Evolutionary conservation across 148 eudicot species (phyloP).

Genomic region (Cornus controversa): DNA sequence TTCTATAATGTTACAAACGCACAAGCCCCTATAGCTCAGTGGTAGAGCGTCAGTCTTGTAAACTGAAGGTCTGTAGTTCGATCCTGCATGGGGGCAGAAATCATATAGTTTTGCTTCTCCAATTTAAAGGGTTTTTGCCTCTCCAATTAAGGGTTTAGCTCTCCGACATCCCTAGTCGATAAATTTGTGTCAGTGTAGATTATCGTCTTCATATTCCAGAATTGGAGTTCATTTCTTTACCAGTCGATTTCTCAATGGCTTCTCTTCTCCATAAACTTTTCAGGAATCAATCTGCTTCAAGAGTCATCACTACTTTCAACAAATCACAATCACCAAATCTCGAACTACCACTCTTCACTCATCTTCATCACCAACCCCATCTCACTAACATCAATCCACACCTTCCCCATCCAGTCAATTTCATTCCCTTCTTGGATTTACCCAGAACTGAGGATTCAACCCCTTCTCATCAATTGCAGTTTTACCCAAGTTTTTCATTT

Average conservation of each 20-base stretch:
- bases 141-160: not conserved
- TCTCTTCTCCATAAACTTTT: conserved; percentile 27
- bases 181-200: not conserved
- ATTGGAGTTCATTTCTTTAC: too few relatives aligned
- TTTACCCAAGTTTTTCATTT: conserved; percentile 35
- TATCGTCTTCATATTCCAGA: too few relatives aligned
- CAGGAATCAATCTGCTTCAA: conserved; percentile 14
- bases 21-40: conserved; percentile 24
- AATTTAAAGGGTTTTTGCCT: too few relatives aligned
- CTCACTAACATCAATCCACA: not conserved
- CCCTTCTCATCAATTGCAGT: not conserved
- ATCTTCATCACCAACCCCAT: not conserved
- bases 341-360: conserved; percentile 11
- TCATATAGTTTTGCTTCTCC: too few relatives aligned
- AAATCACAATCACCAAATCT: not conserved
- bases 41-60: conserved; percentile 38
- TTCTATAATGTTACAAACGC: too few relatives aligned
- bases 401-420: not conserved
- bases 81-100: conserved; percentile 54
- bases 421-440: not conserved
- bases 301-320: conserved; percentile 3
- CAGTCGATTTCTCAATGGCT: conserved; percentile 17
- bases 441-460: conserved; percentile 10
- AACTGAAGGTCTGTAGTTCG: conserved; percentile 66
- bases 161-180: too few relatives aligned